Evolutionary conservation across 306 rosid species (phyloP).

Genomic region (Dalbergia cultrata): DNA sequence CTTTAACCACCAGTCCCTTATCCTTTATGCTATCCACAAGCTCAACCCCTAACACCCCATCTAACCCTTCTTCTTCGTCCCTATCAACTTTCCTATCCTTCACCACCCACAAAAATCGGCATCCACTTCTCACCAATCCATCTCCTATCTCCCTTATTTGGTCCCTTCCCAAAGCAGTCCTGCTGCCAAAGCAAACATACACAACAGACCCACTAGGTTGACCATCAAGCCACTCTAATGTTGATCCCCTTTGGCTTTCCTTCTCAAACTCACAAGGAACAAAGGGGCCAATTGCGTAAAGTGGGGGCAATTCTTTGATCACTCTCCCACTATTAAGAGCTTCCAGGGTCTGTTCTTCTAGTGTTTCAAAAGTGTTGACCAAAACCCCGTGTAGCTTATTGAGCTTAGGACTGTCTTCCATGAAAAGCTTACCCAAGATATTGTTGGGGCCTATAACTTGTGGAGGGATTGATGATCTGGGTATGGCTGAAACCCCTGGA

Average conservation of each 20-base stretch:
- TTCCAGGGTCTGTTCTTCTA: constrained; percentile 44
- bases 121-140: constrained; percentile 55
- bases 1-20: constrained; percentile 54
- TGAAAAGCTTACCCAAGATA: constrained; percentile 32
- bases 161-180: constrained; percentile 46
- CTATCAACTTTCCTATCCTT: constrained; percentile 58
- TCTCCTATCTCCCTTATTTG: constrained; percentile 60
- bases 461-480: constrained; percentile 59
- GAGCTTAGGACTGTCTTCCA: constrained; percentile 46
- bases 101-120: constrained; percentile 60
- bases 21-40: constrained; percentile 43
- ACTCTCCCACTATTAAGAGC: constrained; percentile 48
- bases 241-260: not conserved
- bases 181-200: constrained; percentile 59
- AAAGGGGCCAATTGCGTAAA: constrained; percentile 56
- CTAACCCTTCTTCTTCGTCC: constrained; percentile 52
- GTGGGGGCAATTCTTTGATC: constrained; percentile 39
- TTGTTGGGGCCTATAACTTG: constrained; percentile 30
- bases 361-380: constrained; percentile 50
- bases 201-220: constrained; percentile 54
- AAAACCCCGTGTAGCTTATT: constrained; percentile 48
- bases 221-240: constrained; percentile 52
- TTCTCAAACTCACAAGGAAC: constrained; percentile 56
- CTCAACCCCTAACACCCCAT: constrained; percentile 47
- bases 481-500: constrained; percentile 48